Percentiles rank a stretch among this genome's conserved stretches.
These are phyloP conservation scores for Podospora australis DNA, from an alignment of 495 filamentous ascomycete genomes.

Conservation along the genomic window DNA sequence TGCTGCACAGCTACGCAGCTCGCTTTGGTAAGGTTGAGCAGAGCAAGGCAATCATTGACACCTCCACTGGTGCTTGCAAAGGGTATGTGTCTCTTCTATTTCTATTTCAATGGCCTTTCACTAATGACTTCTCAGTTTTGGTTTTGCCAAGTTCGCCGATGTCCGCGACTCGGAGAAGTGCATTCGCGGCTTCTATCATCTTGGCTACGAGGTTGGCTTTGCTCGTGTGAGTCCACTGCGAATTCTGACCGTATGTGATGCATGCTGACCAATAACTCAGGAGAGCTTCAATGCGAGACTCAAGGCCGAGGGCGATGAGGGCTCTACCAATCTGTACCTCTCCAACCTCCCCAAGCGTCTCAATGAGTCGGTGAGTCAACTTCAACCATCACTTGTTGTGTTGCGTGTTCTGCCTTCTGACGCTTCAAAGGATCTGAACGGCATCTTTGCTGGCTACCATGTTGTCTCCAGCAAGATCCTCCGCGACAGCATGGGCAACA, in stretches of 20 bases:
- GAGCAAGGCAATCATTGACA: slow-evolving; percentile 96
- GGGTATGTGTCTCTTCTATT: slow-evolving; percentile 51
- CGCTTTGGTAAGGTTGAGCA: slow-evolving; percentile 88
- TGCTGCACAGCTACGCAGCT: slow-evolving; percentile 70
- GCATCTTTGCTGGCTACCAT: slow-evolving; percentile 76
- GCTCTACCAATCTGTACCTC: slow-evolving; percentile 92
- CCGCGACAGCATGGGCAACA: slow-evolving; percentile 79
- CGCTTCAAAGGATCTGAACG: slow-evolving; percentile 54
- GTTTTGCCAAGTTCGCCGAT: slow-evolving; percentile 88
- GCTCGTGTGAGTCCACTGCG: slow-evolving; percentile 56
- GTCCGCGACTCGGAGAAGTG: slow-evolving; percentile 86
- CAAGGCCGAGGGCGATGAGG: slow-evolving; percentile 78
- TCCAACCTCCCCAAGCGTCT: slow-evolving; percentile 88
- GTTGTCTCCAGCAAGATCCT: slow-evolving; percentile 90
- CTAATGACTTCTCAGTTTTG: slow-evolving; percentile 57
- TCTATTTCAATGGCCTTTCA: slow-evolving; percentile 5
- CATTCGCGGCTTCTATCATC: slow-evolving; percentile 89
- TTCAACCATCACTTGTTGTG: background rate
- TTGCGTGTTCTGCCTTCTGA: slow-evolving; percentile 2
- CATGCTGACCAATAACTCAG: slow-evolving; percentile 34
- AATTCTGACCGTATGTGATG: background rate
- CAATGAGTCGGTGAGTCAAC: slow-evolving; percentile 67
- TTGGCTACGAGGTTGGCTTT: slow-evolving; percentile 95
- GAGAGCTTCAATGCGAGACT: slow-evolving; percentile 95
- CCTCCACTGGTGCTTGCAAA: slow-evolving; percentile 85